Percentiles rank a stretch among this genome's conserved stretches.
phyloP scores from a whole-genome alignment of 192 early-diverging fungal genomes.

The Lunasporangiospora selenospora region DNA sequence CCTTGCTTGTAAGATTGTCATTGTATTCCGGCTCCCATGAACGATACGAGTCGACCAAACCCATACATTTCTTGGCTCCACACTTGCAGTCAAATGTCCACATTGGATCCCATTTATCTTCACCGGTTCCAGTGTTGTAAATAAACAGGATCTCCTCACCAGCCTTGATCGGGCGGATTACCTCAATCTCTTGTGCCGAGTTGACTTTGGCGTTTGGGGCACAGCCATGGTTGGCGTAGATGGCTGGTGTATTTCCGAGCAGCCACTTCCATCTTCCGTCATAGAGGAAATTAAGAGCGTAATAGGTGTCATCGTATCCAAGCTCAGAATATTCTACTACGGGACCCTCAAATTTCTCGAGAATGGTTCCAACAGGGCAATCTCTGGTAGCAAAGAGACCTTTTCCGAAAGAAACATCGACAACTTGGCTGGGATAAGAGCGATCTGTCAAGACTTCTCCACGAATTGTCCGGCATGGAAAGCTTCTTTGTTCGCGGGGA shows the following conservation, averaged over 20 bases:
- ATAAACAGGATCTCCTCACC: not conserved
- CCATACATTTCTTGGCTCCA: constrained; percentile 8
- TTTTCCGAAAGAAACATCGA: constrained; percentile 7
- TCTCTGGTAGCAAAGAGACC: not conserved
- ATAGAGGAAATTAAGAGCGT: not conserved
- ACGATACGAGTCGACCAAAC: constrained; percentile 3
- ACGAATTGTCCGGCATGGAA: constrained; percentile 5
- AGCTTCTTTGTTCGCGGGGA: not conserved
- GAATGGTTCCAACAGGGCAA: constrained; percentile 2
- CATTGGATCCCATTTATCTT: constrained; percentile 10
- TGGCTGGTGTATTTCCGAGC: constrained; percentile 4
- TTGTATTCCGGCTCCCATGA: constrained; percentile 3
- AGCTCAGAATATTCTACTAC: constrained; percentile 10
- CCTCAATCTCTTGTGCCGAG: not conserved
- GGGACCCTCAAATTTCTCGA: constrained; percentile 15
- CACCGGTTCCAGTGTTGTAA: constrained; percentile 1
- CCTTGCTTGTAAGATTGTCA: too few species aligned
- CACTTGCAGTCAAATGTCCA: constrained; percentile 21
- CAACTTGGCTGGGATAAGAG: not conserved
- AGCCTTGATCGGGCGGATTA: constrained; percentile 11
- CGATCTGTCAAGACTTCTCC: not conserved
- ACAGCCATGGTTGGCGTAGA: constrained; percentile 12
- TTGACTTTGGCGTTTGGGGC: constrained; percentile 1
- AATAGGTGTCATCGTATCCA: constrained; percentile 3
- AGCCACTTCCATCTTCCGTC: constrained; percentile 11